Percentiles rank a stretch among this genome's conserved stretches.
These are phyloP conservation scores for Rhodotorula sp. DNA, from an alignment of 1,284 basidiomycete species.

Conservation along the genomic window DNA sequence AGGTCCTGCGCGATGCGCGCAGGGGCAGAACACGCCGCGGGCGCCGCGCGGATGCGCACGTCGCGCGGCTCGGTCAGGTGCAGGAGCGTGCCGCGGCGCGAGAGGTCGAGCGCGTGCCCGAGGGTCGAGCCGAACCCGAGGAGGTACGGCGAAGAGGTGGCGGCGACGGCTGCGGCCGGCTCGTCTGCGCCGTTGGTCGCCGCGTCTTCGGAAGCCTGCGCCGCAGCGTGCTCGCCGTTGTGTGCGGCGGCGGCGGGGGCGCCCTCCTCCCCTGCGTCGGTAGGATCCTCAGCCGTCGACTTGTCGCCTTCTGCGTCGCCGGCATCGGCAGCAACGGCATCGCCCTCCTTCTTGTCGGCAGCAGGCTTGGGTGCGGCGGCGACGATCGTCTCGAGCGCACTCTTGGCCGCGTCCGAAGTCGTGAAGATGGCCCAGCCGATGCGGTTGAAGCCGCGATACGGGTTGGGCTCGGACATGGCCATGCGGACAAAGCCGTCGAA, in stretches of 20 bases:
- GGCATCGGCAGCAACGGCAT: too few species aligned
- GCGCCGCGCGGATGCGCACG: slow-evolving; percentile 72
- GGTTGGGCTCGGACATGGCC: slow-evolving; percentile 82
- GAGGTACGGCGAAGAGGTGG: slow-evolving; percentile 81
- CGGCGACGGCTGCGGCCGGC: neutral
- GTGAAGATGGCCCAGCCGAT: slow-evolving; percentile 86
- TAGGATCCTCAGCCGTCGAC: neutral
- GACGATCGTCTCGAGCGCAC: slow-evolving; percentile 59
- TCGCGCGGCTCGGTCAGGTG: slow-evolving; percentile 61
- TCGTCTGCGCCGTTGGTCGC: too few species aligned
- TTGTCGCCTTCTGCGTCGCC: neutral
- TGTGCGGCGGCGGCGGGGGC: neutral
- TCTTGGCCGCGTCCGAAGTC: slow-evolving; percentile 62
- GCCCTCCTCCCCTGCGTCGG: neutral
- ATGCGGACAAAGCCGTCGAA: slow-evolving; percentile 63
- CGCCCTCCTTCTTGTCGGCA: neutral
- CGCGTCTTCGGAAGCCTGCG: neutral
- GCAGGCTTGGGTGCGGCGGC: slow-evolving; percentile 57
- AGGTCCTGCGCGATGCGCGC: slow-evolving; percentile 75
- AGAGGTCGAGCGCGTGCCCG: neutral
- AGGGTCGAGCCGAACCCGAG: slow-evolving; percentile 58
- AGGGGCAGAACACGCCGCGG: slow-evolving; percentile 68
- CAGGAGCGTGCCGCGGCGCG: neutral
- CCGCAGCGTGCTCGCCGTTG: neutral
- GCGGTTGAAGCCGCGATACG: slow-evolving; percentile 85